Base-by-base conservation (phyloP, 768 basidiomycete genomes). In the Termitomyces sp. region DNA sequence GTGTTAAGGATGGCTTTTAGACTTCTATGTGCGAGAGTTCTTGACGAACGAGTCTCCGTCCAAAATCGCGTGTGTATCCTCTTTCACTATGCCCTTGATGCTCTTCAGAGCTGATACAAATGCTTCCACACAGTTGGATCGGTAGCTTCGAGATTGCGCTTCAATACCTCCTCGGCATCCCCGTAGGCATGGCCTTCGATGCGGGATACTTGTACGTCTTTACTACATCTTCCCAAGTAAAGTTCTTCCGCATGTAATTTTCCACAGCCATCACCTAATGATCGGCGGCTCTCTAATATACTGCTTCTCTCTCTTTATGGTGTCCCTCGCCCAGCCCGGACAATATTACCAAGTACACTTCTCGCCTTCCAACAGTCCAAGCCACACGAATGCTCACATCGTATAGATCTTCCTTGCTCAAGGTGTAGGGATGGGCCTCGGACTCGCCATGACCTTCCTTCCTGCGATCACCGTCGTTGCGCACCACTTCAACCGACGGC, bases 261-360 rank as follows among this genome's bases (percentile, higher is more conserved):
- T 11, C 15, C n/a, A 24, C 52, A 75, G 76, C 60, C 74, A 77
- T 52, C 70, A 76, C 42, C 61, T 79, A 22, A 68, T 81, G 50
- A 74, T 78, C 9, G 68, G 66, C 32, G 80, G 79, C 7, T 75
- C 77, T 5, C 20, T 80, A 7, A 58, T 80, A 9, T 79, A 80
- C 55, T 73, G 74, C 22, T 68, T 69, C 60, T 73, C 74, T 54
- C 65, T 78, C 57, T 78, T 78, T 66, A 76, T 75, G 71, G 67
- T 78, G 16, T 78, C 77, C 20, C 68, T 78, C 24, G 73, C 73
- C 4, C 66, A 73, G 42, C 75, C 73, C 15, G 68, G 69, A 40
- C 68, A 75, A 50, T 75, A 74, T 54, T 76, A 75, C 45, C 76
- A 76, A 56, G 74, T 67, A 35, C 11, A 62, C 60, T 16, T 36